Percentiles rank a stretch among this genome's conserved stretches.
Conservation (phyloP, 2,329 filamentous ascomycete species). For the Pseudopyrenochaeta lycopersici region DNA sequence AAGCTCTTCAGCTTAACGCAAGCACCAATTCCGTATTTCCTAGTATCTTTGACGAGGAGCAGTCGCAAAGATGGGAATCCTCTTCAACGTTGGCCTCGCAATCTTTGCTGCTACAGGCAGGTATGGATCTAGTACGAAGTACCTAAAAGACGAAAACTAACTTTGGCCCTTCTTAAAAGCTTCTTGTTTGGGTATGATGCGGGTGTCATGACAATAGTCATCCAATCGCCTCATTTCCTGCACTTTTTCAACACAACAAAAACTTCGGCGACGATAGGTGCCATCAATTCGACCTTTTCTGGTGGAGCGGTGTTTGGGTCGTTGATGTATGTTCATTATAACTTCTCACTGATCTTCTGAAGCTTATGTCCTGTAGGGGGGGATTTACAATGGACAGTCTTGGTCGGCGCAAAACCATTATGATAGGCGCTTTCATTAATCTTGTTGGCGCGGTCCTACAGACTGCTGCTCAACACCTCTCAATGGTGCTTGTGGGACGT, state of each 20-base stretch:
- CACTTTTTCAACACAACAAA: slow-evolving; percentile 63
- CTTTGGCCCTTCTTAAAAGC: background rate
- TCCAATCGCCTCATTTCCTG: slow-evolving; percentile 66
- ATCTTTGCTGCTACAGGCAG: slow-evolving; percentile 55
- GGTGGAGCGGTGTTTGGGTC: slow-evolving; percentile 66
- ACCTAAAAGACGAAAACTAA: background rate
- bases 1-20: background rate
- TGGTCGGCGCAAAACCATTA: slow-evolving; percentile 67
- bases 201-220: slow-evolving; percentile 60
- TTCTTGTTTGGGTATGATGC: slow-evolving; percentile 52
- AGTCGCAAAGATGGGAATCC: slow-evolving; percentile 47
- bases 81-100: slow-evolving; percentile 54
- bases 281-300: slow-evolving; percentile 70
- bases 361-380: slow-evolving; percentile 42
- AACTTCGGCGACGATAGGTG: slow-evolving; percentile 64
- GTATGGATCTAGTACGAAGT: slow-evolving; percentile 33
- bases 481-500: slow-evolving; percentile 67
- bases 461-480: slow-evolving; percentile 63
- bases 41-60: background rate
- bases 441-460: slow-evolving; percentile 68
- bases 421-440: slow-evolving; percentile 67
- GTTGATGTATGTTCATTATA: slow-evolving; percentile 49
- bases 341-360: background rate
- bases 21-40: background rate
- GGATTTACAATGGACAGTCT: slow-evolving; percentile 69